Evolutionary conservation across 495 filamentous ascomycete species (phyloP).

Genomic region (Penicillium pancosmium): DNA sequence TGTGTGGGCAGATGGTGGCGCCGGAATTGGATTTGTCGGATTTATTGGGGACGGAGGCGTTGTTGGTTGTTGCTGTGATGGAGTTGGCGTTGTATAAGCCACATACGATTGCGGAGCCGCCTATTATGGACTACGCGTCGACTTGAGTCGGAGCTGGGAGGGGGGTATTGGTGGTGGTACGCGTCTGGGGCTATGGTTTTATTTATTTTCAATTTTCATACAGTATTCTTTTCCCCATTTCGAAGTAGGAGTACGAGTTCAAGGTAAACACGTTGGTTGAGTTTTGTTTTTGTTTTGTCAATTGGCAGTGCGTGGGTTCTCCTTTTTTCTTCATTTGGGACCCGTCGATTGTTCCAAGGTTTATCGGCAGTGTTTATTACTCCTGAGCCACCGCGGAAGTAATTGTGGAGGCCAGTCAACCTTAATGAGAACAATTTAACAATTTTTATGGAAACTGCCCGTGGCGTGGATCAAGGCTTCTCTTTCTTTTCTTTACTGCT

Average conservation of each 20-base stretch:
- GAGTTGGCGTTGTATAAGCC: slow-evolving; percentile 17
- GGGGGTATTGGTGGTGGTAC: not conserved
- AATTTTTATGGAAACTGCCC: not conserved
- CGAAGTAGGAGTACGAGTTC: not conserved
- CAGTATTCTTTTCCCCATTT: not conserved
- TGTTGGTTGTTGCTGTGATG: too few species aligned
- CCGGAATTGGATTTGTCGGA: too few species aligned
- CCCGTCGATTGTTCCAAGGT: too few species aligned
- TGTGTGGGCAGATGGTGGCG: too few species aligned
- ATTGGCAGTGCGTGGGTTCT: not conserved
- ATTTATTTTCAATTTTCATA: slow-evolving; percentile 7
- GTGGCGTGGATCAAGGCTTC: not conserved
- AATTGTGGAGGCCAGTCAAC: not conserved
- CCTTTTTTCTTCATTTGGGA: not conserved
- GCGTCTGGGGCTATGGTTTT: not conserved
- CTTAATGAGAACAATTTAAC: not conserved
- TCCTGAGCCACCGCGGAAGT: not conserved
- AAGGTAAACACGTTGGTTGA: not conserved
- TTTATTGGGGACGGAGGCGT: too few species aligned
- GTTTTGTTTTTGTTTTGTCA: not conserved
- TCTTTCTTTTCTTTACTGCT: not conserved
- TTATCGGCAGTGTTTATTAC: not conserved
- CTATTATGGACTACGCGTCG: slow-evolving; percentile 29
- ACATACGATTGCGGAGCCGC: slow-evolving; percentile 19
- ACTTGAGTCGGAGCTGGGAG: not conserved